Conservation (phyloP, 2,329 filamentous ascomycete genomes). For the Neofusicoccum ribis region DNA sequence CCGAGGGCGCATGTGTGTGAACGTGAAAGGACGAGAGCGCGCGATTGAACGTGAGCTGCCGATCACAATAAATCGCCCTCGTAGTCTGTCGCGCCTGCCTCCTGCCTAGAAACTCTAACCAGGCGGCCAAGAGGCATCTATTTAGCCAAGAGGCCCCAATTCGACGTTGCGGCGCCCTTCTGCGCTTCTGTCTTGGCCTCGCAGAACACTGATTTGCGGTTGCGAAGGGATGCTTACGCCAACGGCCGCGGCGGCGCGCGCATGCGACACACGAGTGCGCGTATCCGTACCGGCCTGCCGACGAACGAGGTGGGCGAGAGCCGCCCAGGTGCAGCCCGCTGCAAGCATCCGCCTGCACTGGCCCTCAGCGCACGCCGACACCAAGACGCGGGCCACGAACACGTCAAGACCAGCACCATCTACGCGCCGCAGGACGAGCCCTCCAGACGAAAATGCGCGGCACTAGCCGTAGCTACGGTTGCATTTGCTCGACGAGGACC, state of each 20-base stretch:
- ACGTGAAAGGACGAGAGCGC: neutral
- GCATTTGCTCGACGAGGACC: neutral
- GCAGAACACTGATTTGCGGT: neutral
- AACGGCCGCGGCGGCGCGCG: neutral
- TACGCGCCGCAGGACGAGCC: neutral
- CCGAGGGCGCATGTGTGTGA: neutral
- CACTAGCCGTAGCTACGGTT: constrained; percentile 1
- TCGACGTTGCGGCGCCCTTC: neutral
- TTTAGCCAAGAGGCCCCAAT: constrained; percentile 1
- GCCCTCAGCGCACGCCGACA: neutral
- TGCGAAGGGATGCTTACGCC: neutral
- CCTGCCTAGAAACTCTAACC: constrained; percentile 12
- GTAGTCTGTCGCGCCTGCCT: neutral
- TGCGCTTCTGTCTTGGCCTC: neutral
- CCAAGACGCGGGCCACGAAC: neutral
- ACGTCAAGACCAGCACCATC: neutral
- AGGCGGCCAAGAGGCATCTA: neutral
- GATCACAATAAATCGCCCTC: neutral
- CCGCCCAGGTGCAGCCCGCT: neutral
- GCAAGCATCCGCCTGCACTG: neutral
- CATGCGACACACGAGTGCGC: constrained; percentile 3
- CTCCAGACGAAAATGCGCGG: neutral
- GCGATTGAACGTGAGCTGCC: neutral
- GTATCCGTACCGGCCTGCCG: neutral
- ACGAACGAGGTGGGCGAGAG: neutral